Conservation (phyloP, 2,329 filamentous ascomycete genomes). For the Colletotrichum zoysiae region DNA sequence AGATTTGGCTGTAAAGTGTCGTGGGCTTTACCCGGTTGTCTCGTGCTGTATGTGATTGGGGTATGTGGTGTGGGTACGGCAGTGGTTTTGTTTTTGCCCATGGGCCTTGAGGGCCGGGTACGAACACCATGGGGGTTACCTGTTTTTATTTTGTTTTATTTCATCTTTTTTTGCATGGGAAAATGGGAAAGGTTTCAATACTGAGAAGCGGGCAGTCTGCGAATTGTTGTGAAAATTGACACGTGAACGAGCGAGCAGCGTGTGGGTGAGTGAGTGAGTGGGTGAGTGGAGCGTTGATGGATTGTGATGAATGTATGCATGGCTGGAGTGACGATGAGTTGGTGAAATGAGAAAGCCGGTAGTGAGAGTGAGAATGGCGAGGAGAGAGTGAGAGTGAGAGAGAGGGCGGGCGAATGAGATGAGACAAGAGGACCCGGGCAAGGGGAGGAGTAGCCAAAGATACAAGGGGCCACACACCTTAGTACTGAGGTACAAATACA, state of each 20-base stretch:
- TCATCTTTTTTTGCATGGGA: neutral
- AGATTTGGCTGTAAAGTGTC: constrained; percentile 24
- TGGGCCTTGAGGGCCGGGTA: neutral
- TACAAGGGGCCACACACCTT: constrained; percentile 12
- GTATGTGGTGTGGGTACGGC: neutral
- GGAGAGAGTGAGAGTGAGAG: too few relatives aligned
- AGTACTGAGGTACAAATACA: too few relatives aligned
- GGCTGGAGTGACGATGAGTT: too few relatives aligned
- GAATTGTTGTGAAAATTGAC: neutral
- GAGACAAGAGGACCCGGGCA: too few relatives aligned
- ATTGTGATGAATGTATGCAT: too few relatives aligned
- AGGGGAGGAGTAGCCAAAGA: neutral
- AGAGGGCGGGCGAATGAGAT: neutral
- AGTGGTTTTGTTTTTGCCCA: neutral
- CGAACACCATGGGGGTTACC: neutral
- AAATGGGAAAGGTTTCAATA: neutral
- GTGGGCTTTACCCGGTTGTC: constrained; percentile 10
- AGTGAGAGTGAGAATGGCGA: too few relatives aligned
- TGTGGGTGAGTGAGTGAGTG: neutral
- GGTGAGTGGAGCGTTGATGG: too few relatives aligned
- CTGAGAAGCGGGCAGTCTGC: neutral
- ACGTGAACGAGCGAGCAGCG: neutral
- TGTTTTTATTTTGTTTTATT: neutral
- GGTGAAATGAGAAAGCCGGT: too few relatives aligned
- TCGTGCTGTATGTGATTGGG: neutral